phyloP scores from a whole-genome alignment of 441 rosid genomes.

The Geranium incanum region DNA sequence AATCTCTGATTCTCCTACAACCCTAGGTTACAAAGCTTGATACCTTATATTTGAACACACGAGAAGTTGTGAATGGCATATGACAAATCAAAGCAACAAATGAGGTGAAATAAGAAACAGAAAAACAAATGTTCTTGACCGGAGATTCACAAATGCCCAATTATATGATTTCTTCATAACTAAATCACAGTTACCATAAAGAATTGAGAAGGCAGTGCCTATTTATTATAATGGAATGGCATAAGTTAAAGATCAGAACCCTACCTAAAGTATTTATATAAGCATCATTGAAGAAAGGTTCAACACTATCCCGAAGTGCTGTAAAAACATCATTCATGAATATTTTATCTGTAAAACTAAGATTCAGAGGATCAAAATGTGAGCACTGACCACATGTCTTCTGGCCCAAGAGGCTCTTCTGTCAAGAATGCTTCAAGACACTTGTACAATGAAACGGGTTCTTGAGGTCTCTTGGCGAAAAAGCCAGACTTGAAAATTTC shows the following conservation, averaged over 20 bases:
- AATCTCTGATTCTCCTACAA: neutral
- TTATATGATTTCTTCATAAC: neutral
- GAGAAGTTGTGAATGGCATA: neutral
- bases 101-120: neutral
- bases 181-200: neutral
- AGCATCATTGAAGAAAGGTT: neutral
- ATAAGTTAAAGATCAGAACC: neutral
- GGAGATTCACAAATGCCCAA: neutral
- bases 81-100: neutral
- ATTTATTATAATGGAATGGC: neutral
- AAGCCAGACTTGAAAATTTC: conserved; percentile 47
- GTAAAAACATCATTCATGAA: neutral
- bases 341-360: conserved; percentile 12
- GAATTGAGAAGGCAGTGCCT: neutral
- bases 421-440: conserved; percentile 76
- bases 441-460: conserved; percentile 55
- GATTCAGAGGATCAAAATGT: conserved; percentile 13
- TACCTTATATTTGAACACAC: conserved; percentile 2
- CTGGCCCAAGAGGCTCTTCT: conserved; percentile 83
- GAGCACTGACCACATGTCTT: conserved; percentile 75
- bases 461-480: conserved; percentile 48
- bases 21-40: neutral
- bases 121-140: neutral
- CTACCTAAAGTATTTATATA: neutral
- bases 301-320: neutral